phyloP scores from a whole-genome alignment of 108 stramenopile species.

The Mayamaea pseudoterrestris region DNA sequence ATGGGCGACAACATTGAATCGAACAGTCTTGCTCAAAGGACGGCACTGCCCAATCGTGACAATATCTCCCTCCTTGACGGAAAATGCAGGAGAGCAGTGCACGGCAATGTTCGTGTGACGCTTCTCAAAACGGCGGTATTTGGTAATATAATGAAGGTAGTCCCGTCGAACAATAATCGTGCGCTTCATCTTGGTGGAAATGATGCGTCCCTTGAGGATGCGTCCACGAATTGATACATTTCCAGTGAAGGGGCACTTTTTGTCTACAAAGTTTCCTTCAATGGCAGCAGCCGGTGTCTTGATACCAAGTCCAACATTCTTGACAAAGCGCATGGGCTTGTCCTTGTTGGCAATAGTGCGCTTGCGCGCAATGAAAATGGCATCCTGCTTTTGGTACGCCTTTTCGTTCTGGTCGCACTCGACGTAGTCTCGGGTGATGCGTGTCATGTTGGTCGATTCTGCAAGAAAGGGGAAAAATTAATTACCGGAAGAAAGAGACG shows the following conservation, averaged over 20 bases:
- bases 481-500: no score
- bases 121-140: slow-evolving; percentile 99
- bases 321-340: slow-evolving; percentile 93
- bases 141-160: slow-evolving; percentile 97
- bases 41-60: slow-evolving; percentile 99
- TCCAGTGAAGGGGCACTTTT: slow-evolving; percentile 99
- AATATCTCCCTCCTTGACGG: slow-evolving; percentile 97
- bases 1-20: slow-evolving; percentile 89
- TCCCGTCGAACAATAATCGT: slow-evolving; percentile 98
- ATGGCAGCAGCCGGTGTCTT: slow-evolving; percentile 96
- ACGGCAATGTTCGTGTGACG: slow-evolving; percentile 98
- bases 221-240: slow-evolving; percentile 97
- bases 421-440: slow-evolving; percentile 62
- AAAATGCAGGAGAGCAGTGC: slow-evolving; percentile 97
- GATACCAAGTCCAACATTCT: slow-evolving; percentile 97
- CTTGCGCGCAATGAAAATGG: slow-evolving; percentile 96
- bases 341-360: slow-evolving; percentile 58
- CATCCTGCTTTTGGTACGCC: slow-evolving; percentile 99
- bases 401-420: slow-evolving; percentile 96
- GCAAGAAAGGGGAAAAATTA: no score
- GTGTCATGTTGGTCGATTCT: slow-evolving; percentile 29
- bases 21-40: slow-evolving; percentile 98
- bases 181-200: slow-evolving; percentile 99
- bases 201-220: slow-evolving; percentile 94
- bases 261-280: slow-evolving; percentile 97